Evolutionary conservation across 345 rosid genomes (phyloP), one percentile per base, ranked within the genome.

Genomic region (Aethionema arabicum): DNA sequence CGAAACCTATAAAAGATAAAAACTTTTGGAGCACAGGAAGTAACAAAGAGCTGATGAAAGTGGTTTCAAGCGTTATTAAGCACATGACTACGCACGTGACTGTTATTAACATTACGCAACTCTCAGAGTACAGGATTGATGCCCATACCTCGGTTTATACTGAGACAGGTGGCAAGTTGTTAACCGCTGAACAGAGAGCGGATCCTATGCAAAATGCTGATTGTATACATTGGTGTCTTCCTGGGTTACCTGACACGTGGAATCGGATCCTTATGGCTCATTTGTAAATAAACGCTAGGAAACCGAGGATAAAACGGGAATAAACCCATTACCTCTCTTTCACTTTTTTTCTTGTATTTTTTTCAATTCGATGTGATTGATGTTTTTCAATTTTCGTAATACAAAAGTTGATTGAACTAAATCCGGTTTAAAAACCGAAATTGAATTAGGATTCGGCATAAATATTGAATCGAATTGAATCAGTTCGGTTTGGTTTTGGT

Each of bases 211-310:
- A 9, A 11, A 38, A 89, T 14, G 96, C 98, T 7, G 98, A 92
- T 68, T 92, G 96, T 77, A 92, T 92, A 56, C 98, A 92, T n/a
- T 92, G 96, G 96, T 92, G 98, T 27, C 59, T 92, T 61, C 98
- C 96, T 1, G 95, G 96, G 27, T 77, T 92, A 12, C 95, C 98
- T 0, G 98, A 92, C 63, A 84, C 96, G 0, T 92, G 95, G 95
- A 92, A 89, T 58, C 95, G 74, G 48, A 81, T 92, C 38, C 60
- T 92, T 27, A 76, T 82, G 21, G 95, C 96, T 14, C 75, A 81
- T 66, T 76, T 92, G 85, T 92, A 86, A 71, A 51, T 58, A 32
- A 31, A 0, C n/a, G 11, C 32, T 58, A 71, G 50, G 51, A 43
- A 15, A 35, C 21, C 36, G 67, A 50, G 55, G 54, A 7, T 51